A percentile compares a stretch with the other conserved stretches of the same genome.
phyloP scores from a whole-genome alignment of 768 basidiomycete species.

The Boletus speciosus region DNA sequence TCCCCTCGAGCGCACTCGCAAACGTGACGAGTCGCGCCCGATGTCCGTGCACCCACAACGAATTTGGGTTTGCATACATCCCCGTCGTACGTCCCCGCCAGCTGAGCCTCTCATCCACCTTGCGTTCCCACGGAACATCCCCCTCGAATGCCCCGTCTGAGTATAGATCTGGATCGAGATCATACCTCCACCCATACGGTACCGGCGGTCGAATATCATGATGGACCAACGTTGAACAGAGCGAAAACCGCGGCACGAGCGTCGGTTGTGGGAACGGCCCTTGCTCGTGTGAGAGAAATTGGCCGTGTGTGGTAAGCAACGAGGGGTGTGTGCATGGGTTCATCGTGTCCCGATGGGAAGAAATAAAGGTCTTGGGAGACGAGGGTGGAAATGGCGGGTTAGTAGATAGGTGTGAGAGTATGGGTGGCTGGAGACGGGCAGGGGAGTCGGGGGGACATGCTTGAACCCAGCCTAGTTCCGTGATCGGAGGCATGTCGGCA shows the following conservation, averaged over 20 bases:
- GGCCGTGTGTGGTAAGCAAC: conserved; percentile 42
- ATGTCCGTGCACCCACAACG: conserved; percentile 51
- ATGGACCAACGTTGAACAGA: conserved; percentile 48
- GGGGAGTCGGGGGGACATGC: conserved; percentile 25
- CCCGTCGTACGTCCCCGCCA: conserved; percentile 81
- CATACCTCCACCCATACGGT: conserved; percentile 46
- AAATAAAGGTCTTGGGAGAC: conserved; percentile 31
- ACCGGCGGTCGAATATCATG: conserved; percentile 53
- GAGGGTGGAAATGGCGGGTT: not conserved
- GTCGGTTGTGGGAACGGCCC: conserved; percentile 44
- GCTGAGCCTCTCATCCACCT: conserved; percentile 54
- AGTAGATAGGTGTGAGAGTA: conserved; percentile 17
- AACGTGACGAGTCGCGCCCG: conserved; percentile 45
- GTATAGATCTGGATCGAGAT: conserved; percentile 21
- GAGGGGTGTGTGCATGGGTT: conserved; percentile 37
- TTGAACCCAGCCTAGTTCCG: conserved; percentile 21
- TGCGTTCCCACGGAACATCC: conserved; percentile 64
- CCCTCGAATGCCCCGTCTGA: conserved; percentile 31
- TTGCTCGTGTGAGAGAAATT: conserved; percentile 44
- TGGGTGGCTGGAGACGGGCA: conserved; percentile 28
- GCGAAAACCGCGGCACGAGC: conserved; percentile 52
- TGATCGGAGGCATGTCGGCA: conserved; percentile 34
- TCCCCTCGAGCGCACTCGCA: conserved; percentile 40
- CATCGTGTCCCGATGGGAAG: conserved; percentile 35
- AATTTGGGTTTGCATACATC: conserved; percentile 38